These are phyloP conservation scores for Metarhizium brunneum DNA, from an alignment of 2,329 filamentous ascomycete species.

Conservation along the genomic window DNA sequence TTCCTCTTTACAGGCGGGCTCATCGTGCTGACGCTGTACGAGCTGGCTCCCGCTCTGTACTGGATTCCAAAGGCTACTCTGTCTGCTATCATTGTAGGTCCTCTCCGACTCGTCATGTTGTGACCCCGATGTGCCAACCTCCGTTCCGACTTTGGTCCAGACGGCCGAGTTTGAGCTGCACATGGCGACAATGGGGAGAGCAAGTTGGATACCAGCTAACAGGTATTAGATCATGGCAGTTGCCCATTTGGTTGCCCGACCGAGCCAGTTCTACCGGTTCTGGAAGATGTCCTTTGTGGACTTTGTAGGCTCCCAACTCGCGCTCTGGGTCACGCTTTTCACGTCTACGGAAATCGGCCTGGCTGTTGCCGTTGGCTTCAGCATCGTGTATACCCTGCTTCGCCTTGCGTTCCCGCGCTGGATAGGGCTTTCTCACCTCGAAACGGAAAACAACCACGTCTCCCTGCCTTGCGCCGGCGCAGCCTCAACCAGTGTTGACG, in stretches of 20 bases:
- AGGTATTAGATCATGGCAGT: slow-evolving; percentile 46
- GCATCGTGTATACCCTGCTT: slow-evolving; percentile 50
- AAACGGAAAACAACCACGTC: slow-evolving; percentile 16
- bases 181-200: too few relatives aligned
- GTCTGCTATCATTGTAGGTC: slow-evolving; percentile 48
- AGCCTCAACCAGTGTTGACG: slow-evolving; percentile 12
- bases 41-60: slow-evolving; percentile 50
- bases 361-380: slow-evolving; percentile 51
- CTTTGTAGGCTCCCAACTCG: slow-evolving; percentile 53
- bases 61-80: slow-evolving; percentile 61
- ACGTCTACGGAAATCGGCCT: slow-evolving; percentile 52
- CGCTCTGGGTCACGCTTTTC: slow-evolving; percentile 56
- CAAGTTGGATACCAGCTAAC: neutral
- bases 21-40: slow-evolving; percentile 52
- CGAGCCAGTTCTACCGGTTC: slow-evolving; percentile 51
- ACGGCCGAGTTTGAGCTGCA: too few relatives aligned
- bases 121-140: too few relatives aligned
- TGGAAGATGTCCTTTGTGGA: slow-evolving; percentile 57
- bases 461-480: slow-evolving; percentile 13
- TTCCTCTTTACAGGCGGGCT: slow-evolving; percentile 52
- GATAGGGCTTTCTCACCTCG: slow-evolving; percentile 20
- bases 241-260: slow-evolving; percentile 49
- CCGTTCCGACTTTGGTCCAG: too few relatives aligned
- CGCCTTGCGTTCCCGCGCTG: slow-evolving; percentile 45
- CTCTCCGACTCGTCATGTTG: too few relatives aligned